Evolutionary conservation across 306 rosid genomes (phyloP).

Genomic region (Leucaena leucocephala): DNA sequence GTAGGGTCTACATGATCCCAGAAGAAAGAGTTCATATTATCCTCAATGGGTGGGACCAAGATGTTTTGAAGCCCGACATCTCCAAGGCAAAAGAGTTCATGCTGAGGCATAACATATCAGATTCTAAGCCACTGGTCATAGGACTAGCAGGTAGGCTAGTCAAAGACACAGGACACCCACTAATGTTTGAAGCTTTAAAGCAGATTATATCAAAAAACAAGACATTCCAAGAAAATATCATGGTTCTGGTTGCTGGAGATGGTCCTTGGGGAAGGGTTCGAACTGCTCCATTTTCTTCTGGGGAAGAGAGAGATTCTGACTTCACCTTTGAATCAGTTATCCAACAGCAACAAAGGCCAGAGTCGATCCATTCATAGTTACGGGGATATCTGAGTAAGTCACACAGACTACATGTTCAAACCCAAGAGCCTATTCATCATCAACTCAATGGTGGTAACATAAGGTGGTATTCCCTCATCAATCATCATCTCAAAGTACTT

Average conservation of each 20-base stretch:
- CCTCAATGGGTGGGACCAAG: slow-evolving; percentile 71
- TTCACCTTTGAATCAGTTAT: neutral
- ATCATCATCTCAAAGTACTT: slow-evolving; percentile 86
- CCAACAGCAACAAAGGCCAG: slow-evolving; percentile 24
- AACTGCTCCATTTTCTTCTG: slow-evolving; percentile 17
- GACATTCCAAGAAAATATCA: slow-evolving; percentile 42
- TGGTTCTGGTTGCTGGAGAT: slow-evolving; percentile 70
- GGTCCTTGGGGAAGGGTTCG: slow-evolving; percentile 62
- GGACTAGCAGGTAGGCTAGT: slow-evolving; percentile 79
- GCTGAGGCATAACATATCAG: slow-evolving; percentile 43
- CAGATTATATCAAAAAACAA: slow-evolving; percentile 50
- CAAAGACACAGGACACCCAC: slow-evolving; percentile 75
- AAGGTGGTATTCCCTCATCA: slow-evolving; percentile 91
- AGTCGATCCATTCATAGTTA: slow-evolving; percentile 13
- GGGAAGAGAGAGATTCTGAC: neutral
- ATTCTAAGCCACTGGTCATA: slow-evolving; percentile 54
- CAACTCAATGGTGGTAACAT: slow-evolving; percentile 65
- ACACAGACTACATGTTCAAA: slow-evolving; percentile 29
- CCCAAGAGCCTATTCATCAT: slow-evolving; percentile 68
- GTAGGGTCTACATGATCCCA: slow-evolving; percentile 63
- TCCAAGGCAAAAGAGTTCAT: slow-evolving; percentile 51
- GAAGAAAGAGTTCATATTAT: slow-evolving; percentile 68
- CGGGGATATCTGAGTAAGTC: neutral
- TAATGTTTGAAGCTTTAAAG: slow-evolving; percentile 71
- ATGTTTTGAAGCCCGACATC: slow-evolving; percentile 57